Base-by-base conservation (phyloP, 164 flowering plant species). In the Piper betle region DNA sequence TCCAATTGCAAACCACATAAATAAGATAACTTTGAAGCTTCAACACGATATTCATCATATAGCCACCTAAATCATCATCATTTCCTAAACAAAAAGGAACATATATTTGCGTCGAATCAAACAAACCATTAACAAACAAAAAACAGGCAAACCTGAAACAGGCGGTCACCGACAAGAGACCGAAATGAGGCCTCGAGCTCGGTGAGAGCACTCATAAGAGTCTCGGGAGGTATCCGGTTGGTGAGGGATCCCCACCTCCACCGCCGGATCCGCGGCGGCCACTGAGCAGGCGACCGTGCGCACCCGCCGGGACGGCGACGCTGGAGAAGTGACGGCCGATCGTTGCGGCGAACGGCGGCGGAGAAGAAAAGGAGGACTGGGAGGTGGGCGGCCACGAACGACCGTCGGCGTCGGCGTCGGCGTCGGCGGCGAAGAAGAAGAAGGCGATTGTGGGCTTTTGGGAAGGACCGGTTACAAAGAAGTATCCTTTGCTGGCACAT, bases 181-280 rank as follows among this genome's bases (percentile, higher is more conserved):
- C 59, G 69, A 54, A 88, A 88, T 0, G 90, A 87, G 0, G 74
- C 20, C 66, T 88, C 90, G 41, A 88, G 87, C 80, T 86, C 90
- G n/a, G 84, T 18, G 56, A 88, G 82, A 11, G 92, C 96, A 37
- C 75, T 40, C 92, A 88, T 88, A 8, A 88, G 79, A 52, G 92
- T 88, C 59, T 88, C 96, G 7, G 96, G 96, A 4, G 86, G 91
- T 71, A 62, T 85, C 91, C 16, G 91, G 96, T 39, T 91, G 65
- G 62, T 52, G 79, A n/a, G 59, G 60, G 41, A 69, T 60, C 62
- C 60, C 79, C 80, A 75, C 70, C 55, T 25, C 58, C 8, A 69
- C 38, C 17, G 64, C 53, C 5, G 70, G 62, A 52, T 64, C 73
- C 12, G 73, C 64, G 17, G 77, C 59, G 48, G 80, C 75, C n/a